Conservation (phyloP, 495 filamentous ascomycete genomes). For the Penicillium herquei region DNA sequence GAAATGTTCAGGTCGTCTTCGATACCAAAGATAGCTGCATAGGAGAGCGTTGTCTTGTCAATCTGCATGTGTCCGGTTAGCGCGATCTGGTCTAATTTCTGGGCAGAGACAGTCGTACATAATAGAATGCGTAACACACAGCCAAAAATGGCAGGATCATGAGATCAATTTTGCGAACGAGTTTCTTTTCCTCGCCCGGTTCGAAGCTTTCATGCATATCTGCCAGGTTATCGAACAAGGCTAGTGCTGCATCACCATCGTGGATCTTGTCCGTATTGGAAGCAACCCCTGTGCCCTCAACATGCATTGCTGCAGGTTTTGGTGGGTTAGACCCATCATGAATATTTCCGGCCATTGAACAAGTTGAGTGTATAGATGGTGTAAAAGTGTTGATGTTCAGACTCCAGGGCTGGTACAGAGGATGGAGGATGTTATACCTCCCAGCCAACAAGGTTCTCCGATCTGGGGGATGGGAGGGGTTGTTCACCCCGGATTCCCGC, state of each 20-base stretch:
- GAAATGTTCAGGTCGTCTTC: constrained; percentile 40
- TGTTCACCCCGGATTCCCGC: constrained; percentile 9
- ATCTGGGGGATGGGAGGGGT: not conserved
- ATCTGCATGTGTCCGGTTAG: constrained; percentile 18
- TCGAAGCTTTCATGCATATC: constrained; percentile 36
- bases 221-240: constrained; percentile 27
- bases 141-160: constrained; percentile 39
- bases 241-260: constrained; percentile 34
- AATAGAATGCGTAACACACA: constrained; percentile 52
- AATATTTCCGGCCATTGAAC: not conserved
- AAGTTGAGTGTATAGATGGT: not conserved
- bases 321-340: not conserved
- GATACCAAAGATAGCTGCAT: constrained; percentile 58
- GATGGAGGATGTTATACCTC: not conserved
- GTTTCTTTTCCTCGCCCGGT: constrained; percentile 35
- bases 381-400: not conserved
- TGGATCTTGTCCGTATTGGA: constrained; percentile 22
- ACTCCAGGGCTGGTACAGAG: not conserved
- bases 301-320: constrained; percentile 14
- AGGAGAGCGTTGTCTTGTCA: constrained; percentile 54
- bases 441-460: not conserved
- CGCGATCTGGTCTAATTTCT: not conserved
- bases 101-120: not conserved
- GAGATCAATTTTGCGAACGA: constrained; percentile 49
- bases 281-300: constrained; percentile 8